A percentile compares a stretch with the other conserved stretches of the same genome.
These are phyloP conservation scores for Corniculantispora saksenae DNA, from an alignment of 2,329 filamentous ascomycete species.

Conservation along the genomic window DNA sequence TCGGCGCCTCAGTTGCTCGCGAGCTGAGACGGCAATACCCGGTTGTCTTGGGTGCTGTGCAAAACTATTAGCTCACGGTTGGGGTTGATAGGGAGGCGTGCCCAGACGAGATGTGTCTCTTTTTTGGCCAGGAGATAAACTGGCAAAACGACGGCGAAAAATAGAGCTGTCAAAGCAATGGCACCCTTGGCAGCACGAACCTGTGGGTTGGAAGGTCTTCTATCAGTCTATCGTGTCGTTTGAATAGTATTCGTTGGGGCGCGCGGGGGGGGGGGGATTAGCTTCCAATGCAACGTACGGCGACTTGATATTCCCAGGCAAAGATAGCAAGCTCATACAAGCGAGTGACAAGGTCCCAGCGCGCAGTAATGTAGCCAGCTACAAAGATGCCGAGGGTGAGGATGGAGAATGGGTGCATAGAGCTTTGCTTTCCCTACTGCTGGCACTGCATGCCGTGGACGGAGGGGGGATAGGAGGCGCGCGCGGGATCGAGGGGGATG, in stretches of 20 bases:
- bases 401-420: conserved; percentile 97
- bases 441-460: conserved; percentile 46
- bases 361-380: conserved; percentile 98
- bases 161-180: conserved; percentile 77
- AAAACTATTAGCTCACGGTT: conserved; percentile 23
- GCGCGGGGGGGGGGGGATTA: neutral
- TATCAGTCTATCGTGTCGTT: conserved; percentile 9
- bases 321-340: conserved; percentile 97
- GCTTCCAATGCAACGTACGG: conserved; percentile 60
- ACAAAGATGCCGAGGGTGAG: conserved; percentile 97
- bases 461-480: conserved; percentile 23
- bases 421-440: conserved; percentile 44
- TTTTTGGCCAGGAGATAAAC: conserved; percentile 78
- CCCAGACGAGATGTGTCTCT: conserved; percentile 76
- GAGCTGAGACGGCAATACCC: conserved; percentile 82
- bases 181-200: conserved; percentile 85
- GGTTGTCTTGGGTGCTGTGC: conserved; percentile 77
- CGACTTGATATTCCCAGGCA: conserved; percentile 97
- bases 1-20: conserved; percentile 90
- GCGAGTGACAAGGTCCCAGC: conserved; percentile 96
- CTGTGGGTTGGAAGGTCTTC: conserved; percentile 44
- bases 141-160: conserved; percentile 81
- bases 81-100: neutral
- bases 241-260: neutral
- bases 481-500: conserved; percentile 17